Evolutionary conservation across 225 moss, liverwort and hornwort genomes (phyloP).

Genomic region (Asterella californica): DNA sequence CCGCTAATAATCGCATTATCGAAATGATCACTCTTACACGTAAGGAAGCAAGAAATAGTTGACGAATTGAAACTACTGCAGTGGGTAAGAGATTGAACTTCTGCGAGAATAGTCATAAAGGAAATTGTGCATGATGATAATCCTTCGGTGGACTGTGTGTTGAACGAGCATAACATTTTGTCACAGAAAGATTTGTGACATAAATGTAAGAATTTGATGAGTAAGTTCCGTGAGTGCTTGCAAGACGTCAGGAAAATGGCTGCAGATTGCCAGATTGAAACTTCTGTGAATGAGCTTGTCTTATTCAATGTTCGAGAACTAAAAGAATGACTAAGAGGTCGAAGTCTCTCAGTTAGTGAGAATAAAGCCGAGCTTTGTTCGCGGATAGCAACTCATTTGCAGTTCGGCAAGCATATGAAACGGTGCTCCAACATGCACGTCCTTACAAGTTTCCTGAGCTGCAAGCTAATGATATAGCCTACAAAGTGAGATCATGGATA

Average conservation of each 20-base stretch:
- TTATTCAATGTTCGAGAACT: neutral
- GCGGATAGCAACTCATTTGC: too few relatives aligned
- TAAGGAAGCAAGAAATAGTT: neutral
- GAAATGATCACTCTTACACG: neutral
- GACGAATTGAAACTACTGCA: neutral
- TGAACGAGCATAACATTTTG: neutral
- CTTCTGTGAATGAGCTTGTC: neutral
- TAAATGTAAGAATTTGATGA: neutral
- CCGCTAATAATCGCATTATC: neutral
- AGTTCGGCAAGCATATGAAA: too few relatives aligned
- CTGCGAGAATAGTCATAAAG: neutral
- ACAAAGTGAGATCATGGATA: neutral
- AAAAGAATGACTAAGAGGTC: neutral
- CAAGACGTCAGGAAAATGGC: neutral
- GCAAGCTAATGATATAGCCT: neutral
- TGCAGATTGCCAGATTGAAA: neutral
- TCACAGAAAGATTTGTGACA: neutral
- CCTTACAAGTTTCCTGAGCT: neutral
- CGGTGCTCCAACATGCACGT: neutral
- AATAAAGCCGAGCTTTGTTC: neutral
- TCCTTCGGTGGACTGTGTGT: neutral
- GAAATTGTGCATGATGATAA: neutral
- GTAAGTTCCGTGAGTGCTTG: neutral
- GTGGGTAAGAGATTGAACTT: neutral
- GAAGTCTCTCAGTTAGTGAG: neutral